phyloP scores from a whole-genome alignment of 495 filamentous ascomycete genomes.

The Hyaloscypha finlandica region DNA sequence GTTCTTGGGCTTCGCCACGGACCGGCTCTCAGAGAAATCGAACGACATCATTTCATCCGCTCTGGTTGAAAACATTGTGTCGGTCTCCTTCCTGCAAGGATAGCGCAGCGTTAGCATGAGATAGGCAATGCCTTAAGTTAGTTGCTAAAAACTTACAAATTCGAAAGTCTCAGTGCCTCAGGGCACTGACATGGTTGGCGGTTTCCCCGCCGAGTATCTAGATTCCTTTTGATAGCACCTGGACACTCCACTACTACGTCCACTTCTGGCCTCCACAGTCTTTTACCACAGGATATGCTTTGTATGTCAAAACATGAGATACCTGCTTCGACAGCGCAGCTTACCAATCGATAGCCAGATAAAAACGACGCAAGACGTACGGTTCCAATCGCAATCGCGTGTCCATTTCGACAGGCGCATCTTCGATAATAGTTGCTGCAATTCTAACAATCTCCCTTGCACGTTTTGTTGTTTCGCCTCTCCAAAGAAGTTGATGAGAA shows the following conservation, averaged over 20 bases:
- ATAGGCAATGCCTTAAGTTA: no score
- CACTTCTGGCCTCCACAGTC: constrained; percentile 16
- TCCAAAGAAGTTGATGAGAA: background rate
- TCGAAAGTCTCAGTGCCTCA: background rate
- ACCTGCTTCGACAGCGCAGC: background rate
- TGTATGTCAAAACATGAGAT: background rate
- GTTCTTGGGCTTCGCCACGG: background rate
- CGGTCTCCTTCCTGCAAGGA: background rate
- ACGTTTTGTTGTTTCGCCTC: background rate
- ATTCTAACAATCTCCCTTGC: background rate
- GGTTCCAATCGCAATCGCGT: background rate
- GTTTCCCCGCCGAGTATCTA: background rate
- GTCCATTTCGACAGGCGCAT: background rate
- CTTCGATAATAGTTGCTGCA: background rate
- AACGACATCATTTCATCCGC: constrained; percentile 8
- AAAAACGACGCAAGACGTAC: background rate
- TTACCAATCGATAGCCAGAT: background rate
- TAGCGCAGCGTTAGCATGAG: no score
- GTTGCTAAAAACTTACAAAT: background rate
- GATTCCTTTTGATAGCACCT: background rate
- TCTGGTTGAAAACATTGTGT: constrained; percentile 14
- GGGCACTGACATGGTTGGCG: constrained; percentile 8
- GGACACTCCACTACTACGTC: constrained; percentile 5
- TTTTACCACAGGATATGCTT: background rate
- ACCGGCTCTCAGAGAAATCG: background rate